These are phyloP conservation scores for Elongisporangium anandrum DNA, from an alignment of 352 stramenopile species.

Conservation along the genomic window DNA sequence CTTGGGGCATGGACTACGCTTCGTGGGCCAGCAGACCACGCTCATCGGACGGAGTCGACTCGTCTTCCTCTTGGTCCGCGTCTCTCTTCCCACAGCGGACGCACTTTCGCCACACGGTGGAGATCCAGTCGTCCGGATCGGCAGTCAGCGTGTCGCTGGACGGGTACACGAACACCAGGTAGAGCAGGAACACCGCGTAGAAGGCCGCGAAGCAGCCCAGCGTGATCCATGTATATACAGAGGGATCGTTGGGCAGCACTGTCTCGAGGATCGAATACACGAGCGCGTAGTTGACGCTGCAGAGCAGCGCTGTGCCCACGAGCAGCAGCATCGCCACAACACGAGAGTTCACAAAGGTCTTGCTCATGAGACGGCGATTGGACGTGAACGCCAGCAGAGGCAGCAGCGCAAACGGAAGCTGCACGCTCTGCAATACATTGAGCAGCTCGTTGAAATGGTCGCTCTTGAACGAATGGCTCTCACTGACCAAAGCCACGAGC, in stretches of 20 bases:
- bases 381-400: constrained; percentile 77
- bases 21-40: not conserved
- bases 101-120: not conserved
- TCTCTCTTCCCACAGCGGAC: not conserved
- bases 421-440: constrained; percentile 86
- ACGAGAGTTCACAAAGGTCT: constrained; percentile 32
- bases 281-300: constrained; percentile 58
- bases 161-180: constrained; percentile 53
- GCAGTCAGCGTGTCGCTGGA: constrained; percentile 4
- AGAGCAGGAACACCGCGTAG: constrained; percentile 46
- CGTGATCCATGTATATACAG: constrained; percentile 8
- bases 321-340: constrained; percentile 29
- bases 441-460: constrained; percentile 80
- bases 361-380: constrained; percentile 58
- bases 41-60: not conserved
- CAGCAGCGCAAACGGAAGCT: constrained; percentile 84
- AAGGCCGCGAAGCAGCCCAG: constrained; percentile 15
- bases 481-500: constrained; percentile 61
- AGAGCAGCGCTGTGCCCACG: constrained; percentile 40
- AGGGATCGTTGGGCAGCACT: constrained; percentile 24
- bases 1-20: too few species aligned
- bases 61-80: not conserved
- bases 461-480: constrained; percentile 40
- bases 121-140: not conserved
- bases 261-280: constrained; percentile 48